These are phyloP conservation scores for Hypoxylon sp. DNA, from an alignment of 2,329 filamentous ascomycete genomes.

Conservation along the genomic window DNA sequence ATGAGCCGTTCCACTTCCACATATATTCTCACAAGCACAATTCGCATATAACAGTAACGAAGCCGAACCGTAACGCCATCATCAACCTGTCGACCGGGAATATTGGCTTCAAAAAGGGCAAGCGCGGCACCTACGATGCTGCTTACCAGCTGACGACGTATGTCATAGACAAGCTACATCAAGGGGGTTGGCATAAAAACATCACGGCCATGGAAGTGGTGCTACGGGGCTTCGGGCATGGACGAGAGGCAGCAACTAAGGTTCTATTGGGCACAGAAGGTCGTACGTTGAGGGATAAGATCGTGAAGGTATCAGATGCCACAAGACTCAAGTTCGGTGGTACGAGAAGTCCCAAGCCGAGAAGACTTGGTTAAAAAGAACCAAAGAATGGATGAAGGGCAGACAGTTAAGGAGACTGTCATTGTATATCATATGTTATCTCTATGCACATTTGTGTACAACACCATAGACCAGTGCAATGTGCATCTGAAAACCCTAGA, in stretches of 20 bases:
- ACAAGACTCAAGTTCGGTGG: slow-evolving; percentile 97
- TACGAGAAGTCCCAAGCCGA: slow-evolving; percentile 85
- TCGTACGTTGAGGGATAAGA: slow-evolving; percentile 78
- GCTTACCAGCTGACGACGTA: slow-evolving; percentile 91
- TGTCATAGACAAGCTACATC: slow-evolving; percentile 86
- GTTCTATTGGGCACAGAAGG: slow-evolving; percentile 90
- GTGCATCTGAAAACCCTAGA: slow-evolving; percentile 32
- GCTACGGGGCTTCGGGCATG: slow-evolving; percentile 86
- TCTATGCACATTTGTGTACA: slow-evolving; percentile 48
- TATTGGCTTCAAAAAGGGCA: slow-evolving; percentile 89
- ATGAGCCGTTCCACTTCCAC: slow-evolving; percentile 86
- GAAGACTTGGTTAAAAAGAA: slow-evolving; percentile 72
- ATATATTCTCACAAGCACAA: slow-evolving; percentile 93
- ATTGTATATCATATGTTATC: slow-evolving; percentile 50
- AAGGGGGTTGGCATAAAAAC: slow-evolving; percentile 81
- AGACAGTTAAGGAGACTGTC: slow-evolving; percentile 19
- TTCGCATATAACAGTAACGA: slow-evolving; percentile 90
- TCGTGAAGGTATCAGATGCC: slow-evolving; percentile 84
- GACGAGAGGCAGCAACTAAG: slow-evolving; percentile 91
- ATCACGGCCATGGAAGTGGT: slow-evolving; percentile 85
- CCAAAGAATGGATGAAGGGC: slow-evolving; percentile 1
- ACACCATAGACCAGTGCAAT: slow-evolving; percentile 39
- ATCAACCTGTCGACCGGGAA: slow-evolving; percentile 87
- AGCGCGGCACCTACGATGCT: slow-evolving; percentile 87
- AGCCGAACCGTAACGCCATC: slow-evolving; percentile 83